phyloP scores from a whole-genome alignment of 2,329 filamentous ascomycete genomes.

The Dactylellina sp. region DNA sequence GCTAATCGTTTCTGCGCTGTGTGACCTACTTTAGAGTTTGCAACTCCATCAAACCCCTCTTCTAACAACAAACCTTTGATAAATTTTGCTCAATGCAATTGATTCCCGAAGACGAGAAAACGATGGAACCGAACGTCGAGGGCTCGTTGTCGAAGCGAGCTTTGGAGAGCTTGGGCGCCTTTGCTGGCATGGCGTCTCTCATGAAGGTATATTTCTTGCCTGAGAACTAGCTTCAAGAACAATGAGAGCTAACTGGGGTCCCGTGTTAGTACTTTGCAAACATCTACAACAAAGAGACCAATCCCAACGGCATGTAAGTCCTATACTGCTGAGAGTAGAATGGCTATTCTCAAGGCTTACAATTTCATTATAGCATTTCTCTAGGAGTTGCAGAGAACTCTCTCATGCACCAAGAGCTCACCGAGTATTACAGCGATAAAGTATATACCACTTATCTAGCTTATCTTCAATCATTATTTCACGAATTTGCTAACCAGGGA shows the following conservation, averaged over 20 bases:
- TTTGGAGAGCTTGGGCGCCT: conserved; percentile 33
- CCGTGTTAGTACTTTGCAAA: conserved; percentile 40
- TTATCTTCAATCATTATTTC: not conserved
- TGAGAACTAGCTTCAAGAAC: not conserved
- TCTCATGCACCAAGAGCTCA: conserved; percentile 56
- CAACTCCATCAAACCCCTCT: conserved; percentile 13
- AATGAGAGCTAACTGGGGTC: not conserved
- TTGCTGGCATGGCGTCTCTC: conserved; percentile 33
- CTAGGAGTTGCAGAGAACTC: conserved; percentile 58
- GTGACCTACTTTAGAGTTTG: no score
- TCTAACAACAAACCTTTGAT: not conserved
- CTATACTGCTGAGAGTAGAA: not conserved
- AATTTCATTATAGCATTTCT: conserved; percentile 41
- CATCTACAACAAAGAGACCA: conserved; percentile 56
- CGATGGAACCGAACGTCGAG: conserved; percentile 24
- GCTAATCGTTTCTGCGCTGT: not conserved
- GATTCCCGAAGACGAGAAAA: conserved; percentile 30
- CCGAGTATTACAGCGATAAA: conserved; percentile 54
- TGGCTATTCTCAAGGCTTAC: not conserved
- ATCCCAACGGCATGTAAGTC: conserved; percentile 58
- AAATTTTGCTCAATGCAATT: conserved; percentile 25
- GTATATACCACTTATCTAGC: conserved; percentile 20
- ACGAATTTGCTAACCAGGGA: not conserved
- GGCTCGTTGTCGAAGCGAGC: conserved; percentile 40
- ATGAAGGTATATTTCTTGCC: conserved; percentile 33